Evolutionary conservation across 768 basidiomycete genomes (phyloP).

Genomic region (Candolleomyces aberdarensis): DNA sequence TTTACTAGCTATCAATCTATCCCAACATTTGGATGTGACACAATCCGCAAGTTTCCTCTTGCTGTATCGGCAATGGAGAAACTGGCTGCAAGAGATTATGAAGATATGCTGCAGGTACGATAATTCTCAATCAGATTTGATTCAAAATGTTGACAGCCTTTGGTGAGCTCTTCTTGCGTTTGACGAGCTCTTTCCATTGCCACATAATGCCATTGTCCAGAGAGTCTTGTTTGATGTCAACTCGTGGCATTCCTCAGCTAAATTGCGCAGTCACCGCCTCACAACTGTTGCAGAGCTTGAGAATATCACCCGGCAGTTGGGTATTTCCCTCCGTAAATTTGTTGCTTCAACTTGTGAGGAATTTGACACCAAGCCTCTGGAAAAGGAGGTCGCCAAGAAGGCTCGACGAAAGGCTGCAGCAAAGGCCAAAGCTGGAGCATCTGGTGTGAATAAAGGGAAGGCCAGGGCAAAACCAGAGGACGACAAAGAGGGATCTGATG

Average conservation of each 20-base stretch:
- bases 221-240: too few relatives aligned
- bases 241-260: too few relatives aligned
- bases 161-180: slow-evolving; percentile 33
- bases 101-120: slow-evolving; percentile 41
- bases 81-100: slow-evolving; percentile 35
- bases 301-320: too few relatives aligned
- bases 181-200: slow-evolving; percentile 30
- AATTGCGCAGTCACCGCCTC: too few relatives aligned
- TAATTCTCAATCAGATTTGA: not conserved
- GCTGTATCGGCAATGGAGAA: slow-evolving; percentile 36
- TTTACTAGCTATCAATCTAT: slow-evolving; percentile 26
- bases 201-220: too few relatives aligned
- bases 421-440: too few relatives aligned
- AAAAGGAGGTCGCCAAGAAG: too few relatives aligned
- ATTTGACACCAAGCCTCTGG: too few relatives aligned
- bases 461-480: slow-evolving; percentile 31
- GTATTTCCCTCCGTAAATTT: too few relatives aligned
- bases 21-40: slow-evolving; percentile 26
- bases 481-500: not conserved
- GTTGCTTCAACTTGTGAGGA: too few relatives aligned
- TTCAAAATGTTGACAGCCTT: not conserved
- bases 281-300: too few relatives aligned
- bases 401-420: too few relatives aligned
- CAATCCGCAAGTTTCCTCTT: slow-evolving; percentile 31
- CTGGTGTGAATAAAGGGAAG: slow-evolving; percentile 3